These are phyloP conservation scores for Candida orba DNA, from an alignment of 805 yeast species.

Conservation along the genomic window DNA sequence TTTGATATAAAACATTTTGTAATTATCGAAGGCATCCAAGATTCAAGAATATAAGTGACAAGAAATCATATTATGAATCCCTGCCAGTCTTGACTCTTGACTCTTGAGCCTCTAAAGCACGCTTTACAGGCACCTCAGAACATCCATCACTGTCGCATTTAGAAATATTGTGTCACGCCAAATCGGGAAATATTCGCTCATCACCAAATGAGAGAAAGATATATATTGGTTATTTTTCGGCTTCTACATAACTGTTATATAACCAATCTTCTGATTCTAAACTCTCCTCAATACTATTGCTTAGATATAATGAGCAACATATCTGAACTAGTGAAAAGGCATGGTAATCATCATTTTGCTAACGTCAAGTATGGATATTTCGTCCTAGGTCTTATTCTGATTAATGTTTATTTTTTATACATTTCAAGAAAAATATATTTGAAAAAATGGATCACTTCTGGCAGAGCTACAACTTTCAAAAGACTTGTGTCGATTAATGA, in stretches of 20 bases:
- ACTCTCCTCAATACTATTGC: not conserved
- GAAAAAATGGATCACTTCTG: constrained; percentile 31
- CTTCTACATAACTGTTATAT: too few relatives aligned
- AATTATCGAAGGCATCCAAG: too few relatives aligned
- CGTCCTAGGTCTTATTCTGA: constrained; percentile 34
- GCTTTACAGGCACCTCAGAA: too few relatives aligned
- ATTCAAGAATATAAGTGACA: too few relatives aligned
- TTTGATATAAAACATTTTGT: too few relatives aligned
- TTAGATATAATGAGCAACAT: not conserved
- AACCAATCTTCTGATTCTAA: too few relatives aligned
- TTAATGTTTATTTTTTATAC: constrained; percentile 33
- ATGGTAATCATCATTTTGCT: constrained; percentile 45
- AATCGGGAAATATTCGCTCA: constrained; percentile 2
- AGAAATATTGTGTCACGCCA: not conserved
- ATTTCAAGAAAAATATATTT: constrained; percentile 27
- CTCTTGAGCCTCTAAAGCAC: too few relatives aligned
- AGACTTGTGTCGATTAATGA: constrained; percentile 30
- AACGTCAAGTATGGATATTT: constrained; percentile 58
- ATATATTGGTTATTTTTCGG: not conserved
- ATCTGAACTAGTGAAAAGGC: constrained; percentile 29
- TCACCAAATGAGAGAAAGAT: not conserved
- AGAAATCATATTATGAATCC: too few relatives aligned
- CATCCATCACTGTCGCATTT: too few relatives aligned
- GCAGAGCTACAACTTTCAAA: constrained; percentile 30
- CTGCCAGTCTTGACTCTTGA: too few relatives aligned